Evolutionary conservation across 2,329 filamentous ascomycete genomes (phyloP).

Genomic region (Pseudogymnoascus sp.): DNA sequence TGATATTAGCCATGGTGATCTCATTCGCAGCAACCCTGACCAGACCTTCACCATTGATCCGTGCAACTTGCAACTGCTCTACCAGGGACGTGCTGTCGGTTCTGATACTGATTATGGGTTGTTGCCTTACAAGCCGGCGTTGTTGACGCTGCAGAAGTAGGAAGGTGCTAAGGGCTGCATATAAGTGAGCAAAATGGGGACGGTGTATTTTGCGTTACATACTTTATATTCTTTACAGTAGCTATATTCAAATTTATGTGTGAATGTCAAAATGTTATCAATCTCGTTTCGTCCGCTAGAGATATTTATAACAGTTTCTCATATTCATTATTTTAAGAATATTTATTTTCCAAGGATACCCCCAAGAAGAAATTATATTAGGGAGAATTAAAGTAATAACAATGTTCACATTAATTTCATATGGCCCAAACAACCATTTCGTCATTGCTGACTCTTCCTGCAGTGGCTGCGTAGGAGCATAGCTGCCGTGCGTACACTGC

Average conservation of each 20-base stretch:
- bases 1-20: conserved; percentile 58
- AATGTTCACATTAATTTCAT: background rate
- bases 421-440: background rate
- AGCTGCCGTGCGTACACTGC: background rate
- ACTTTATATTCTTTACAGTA: background rate
- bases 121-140: conserved; percentile 45
- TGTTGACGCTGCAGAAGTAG: conserved; percentile 38
- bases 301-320: background rate
- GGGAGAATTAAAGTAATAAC: background rate
- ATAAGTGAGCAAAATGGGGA: background rate
- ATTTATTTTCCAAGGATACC: background rate
- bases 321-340: background rate
- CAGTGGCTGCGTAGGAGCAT: background rate
- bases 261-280: background rate
- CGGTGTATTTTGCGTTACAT: background rate
- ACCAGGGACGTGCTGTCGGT: conserved; percentile 46
- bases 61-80: conserved; percentile 56
- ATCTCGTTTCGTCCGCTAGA: background rate
- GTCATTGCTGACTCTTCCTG: background rate
- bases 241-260: background rate
- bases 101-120: conserved; percentile 38
- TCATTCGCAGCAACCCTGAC: conserved; percentile 47
- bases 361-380: background rate
- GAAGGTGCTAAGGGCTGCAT: background rate
- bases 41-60: conserved; percentile 55